phyloP scores from a whole-genome alignment of 345 rosid genomes.

The Citrus inodora region DNA sequence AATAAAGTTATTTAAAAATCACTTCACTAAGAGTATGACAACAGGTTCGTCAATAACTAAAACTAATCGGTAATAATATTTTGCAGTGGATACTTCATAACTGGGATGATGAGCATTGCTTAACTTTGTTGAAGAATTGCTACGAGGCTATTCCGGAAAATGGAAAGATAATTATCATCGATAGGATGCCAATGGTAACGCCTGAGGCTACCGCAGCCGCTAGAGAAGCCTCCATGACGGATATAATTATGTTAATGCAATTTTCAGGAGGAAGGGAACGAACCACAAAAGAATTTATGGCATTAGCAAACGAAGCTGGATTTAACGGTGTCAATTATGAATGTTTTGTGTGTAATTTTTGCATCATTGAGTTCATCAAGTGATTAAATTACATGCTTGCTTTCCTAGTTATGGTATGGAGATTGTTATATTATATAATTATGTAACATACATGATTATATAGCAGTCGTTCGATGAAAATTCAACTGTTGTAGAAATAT shows the following conservation, averaged over 20 bases:
- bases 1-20: too few relatives aligned
- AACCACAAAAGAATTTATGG: slow-evolving; percentile 13
- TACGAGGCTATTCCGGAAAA: not conserved
- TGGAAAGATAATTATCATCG: not conserved
- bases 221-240: not conserved
- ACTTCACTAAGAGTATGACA: too few relatives aligned
- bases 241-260: slow-evolving; percentile 20
- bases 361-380: slow-evolving; percentile 28
- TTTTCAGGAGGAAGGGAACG: slow-evolving; percentile 23
- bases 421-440: too few relatives aligned
- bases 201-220: slow-evolving; percentile 11
- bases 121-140: slow-evolving; percentile 19
- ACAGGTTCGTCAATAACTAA: too few relatives aligned
- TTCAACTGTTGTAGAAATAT: too few relatives aligned
- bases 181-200: not conserved
- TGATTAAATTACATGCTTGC: not conserved
- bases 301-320: slow-evolving; percentile 18
- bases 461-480: too few relatives aligned
- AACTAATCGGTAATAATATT: not conserved
- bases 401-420: not conserved
- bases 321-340: slow-evolving; percentile 2
- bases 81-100: not conserved
- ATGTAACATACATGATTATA: too few relatives aligned
- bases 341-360: slow-evolving; percentile 10
- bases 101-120: slow-evolving; percentile 25